A percentile compares a stretch with the other conserved stretches of the same genome.
Conservation (phyloP, 2,329 filamentous ascomycete species). For the Pseudocercospora eumusae region DNA sequence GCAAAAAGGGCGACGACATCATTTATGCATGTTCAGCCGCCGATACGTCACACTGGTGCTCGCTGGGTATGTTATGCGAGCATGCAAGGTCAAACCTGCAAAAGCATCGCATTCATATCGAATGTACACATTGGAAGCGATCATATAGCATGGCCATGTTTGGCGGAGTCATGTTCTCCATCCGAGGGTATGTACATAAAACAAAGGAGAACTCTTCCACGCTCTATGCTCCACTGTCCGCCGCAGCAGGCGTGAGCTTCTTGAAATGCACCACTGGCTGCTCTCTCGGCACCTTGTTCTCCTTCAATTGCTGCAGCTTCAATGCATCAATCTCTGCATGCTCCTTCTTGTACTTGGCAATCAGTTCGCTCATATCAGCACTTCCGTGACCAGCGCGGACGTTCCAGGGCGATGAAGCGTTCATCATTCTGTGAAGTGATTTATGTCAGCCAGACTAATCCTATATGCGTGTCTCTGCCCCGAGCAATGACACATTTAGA, state of each 20-base stretch:
- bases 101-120: background rate
- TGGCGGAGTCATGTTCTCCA: background rate
- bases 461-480: background rate
- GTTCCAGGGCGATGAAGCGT: conserved; percentile 64
- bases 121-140: background rate
- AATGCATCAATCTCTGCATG: conserved; percentile 59
- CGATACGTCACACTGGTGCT: background rate
- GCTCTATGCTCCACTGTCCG: conserved; percentile 19
- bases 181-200: conserved; percentile 14
- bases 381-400: conserved; percentile 61
- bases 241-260: conserved; percentile 32
- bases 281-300: conserved; percentile 41
- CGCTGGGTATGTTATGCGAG: background rate
- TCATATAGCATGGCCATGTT: background rate
- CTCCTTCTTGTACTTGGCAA: conserved; percentile 63
- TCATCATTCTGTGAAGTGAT: conserved; percentile 37
- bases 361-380: conserved; percentile 60
- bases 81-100: background rate
- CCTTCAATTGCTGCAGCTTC: conserved; percentile 51
- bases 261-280: conserved; percentile 33
- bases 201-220: conserved; percentile 18
- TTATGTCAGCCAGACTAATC: background rate
- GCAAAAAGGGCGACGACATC: background rate
- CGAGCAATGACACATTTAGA: background rate
- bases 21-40: background rate